These are phyloP conservation scores for Penicillium goetzii DNA, from an alignment of 495 filamentous ascomycete genomes.

Conservation along the genomic window DNA sequence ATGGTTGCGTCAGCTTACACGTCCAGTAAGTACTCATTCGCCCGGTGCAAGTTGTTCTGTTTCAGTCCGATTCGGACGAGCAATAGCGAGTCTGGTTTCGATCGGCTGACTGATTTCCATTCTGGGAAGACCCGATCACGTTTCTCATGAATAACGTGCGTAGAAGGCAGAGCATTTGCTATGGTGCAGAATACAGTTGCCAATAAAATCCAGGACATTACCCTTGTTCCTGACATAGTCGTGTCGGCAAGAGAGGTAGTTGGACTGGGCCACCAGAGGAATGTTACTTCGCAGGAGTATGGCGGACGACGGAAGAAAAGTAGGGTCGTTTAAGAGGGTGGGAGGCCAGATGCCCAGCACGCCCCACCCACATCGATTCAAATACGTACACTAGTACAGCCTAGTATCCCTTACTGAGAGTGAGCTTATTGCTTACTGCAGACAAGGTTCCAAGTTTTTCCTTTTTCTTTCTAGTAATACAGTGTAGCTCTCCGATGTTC, in stretches of 20 bases:
- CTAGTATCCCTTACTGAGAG: neutral
- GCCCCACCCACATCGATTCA: neutral
- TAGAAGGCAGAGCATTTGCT: neutral
- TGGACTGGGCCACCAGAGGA: neutral
- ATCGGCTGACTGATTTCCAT: neutral
- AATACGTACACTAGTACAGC: neutral
- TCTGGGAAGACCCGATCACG: neutral
- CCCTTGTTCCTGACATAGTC: neutral
- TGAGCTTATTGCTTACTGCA: neutral
- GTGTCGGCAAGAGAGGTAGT: neutral
- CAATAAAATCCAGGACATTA: neutral
- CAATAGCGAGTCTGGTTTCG: neutral
- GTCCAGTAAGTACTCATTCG: conserved; percentile 4
- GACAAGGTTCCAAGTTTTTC: neutral
- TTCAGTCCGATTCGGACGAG: conserved; percentile 4
- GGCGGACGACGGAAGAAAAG: neutral
- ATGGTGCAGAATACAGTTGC: neutral
- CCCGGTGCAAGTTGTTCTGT: conserved; percentile 4
- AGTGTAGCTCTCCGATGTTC: no score
- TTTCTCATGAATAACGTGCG: conserved; percentile 1
- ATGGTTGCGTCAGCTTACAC: conserved; percentile 4
- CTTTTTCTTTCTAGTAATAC: neutral
- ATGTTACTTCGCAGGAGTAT: neutral
- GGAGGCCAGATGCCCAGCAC: neutral
- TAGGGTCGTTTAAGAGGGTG: neutral